Conservation (phyloP, 2,329 filamentous ascomycete genomes). For the Talaromyces funiculosus region DNA sequence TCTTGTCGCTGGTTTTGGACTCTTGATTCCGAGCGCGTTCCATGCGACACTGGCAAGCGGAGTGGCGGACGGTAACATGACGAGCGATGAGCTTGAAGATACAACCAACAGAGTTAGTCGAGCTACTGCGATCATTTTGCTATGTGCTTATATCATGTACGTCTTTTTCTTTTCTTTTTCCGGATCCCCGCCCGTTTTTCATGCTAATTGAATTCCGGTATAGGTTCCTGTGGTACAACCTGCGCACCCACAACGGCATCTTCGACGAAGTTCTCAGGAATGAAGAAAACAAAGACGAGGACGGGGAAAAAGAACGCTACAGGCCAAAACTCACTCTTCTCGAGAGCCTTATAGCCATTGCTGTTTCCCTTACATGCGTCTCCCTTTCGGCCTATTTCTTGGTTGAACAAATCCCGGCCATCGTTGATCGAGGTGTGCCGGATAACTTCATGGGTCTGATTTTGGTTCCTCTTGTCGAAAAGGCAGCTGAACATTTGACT, state of each 20-base stretch:
- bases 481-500: slow-evolving; percentile 78
- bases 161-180: neutral
- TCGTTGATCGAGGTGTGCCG: slow-evolving; percentile 46
- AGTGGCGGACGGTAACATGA: slow-evolving; percentile 29
- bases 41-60: slow-evolving; percentile 40
- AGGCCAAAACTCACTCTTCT: slow-evolving; percentile 69
- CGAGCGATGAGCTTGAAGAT: slow-evolving; percentile 37
- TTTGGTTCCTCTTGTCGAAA: slow-evolving; percentile 73
- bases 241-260: slow-evolving; percentile 69
- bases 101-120: slow-evolving; percentile 63
- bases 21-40: slow-evolving; percentile 43
- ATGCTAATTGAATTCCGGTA: neutral
- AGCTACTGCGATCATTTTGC: slow-evolving; percentile 63
- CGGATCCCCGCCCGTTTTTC: neutral
- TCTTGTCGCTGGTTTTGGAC: slow-evolving; percentile 63
- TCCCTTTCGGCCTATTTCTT: slow-evolving; percentile 68
- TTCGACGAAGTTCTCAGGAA: slow-evolving; percentile 67
- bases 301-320: slow-evolving; percentile 54
- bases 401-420: slow-evolving; percentile 64
- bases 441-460: slow-evolving; percentile 66
- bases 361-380: slow-evolving; percentile 59
- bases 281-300: slow-evolving; percentile 63
- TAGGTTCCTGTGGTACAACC: slow-evolving; percentile 62
- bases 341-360: slow-evolving; percentile 63
- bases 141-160: slow-evolving; percentile 62